These are phyloP conservation scores for Pichia sp. DNA, from an alignment of 1,139 yeast species.

Conservation along the genomic window DNA sequence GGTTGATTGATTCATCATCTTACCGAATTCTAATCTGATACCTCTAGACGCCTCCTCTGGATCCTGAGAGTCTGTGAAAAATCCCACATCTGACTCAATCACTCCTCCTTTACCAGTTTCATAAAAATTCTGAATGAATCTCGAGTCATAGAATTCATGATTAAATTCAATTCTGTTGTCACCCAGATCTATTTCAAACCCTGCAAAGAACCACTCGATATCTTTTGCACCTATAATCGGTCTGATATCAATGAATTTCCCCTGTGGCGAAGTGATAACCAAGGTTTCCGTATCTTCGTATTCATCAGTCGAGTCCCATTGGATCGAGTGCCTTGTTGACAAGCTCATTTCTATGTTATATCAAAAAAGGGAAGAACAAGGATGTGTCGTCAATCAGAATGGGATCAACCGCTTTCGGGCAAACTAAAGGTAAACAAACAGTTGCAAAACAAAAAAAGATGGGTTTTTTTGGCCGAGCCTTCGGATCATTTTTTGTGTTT, in stretches of 20 bases:
- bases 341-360: constrained; percentile 8
- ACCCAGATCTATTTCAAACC: constrained; percentile 18
- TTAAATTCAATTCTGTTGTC: constrained; percentile 20
- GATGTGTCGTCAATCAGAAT: too few species aligned
- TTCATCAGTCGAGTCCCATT: constrained; percentile 22
- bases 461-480: too few species aligned
- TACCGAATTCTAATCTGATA: constrained; percentile 44
- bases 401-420: too few species aligned
- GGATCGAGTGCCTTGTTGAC: constrained; percentile 12
- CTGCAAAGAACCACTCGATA: constrained; percentile 37
- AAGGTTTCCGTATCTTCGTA: constrained; percentile 43
- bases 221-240: constrained; percentile 25
- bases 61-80: constrained; percentile 38
- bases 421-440: too few species aligned
- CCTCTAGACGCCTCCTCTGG: constrained; percentile 33
- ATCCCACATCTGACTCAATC: constrained; percentile 10
- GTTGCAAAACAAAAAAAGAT: too few species aligned
- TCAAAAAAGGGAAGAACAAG: neutral
- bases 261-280: constrained; percentile 39
- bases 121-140: constrained; percentile 10
- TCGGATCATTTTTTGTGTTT: too few species aligned
- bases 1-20: constrained; percentile 41
- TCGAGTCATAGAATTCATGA: constrained; percentile 23
- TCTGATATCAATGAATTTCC: constrained; percentile 39
- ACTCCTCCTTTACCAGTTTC: neutral